phyloP scores from a whole-genome alignment of 768 basidiomycete species.

The Naematelia aurantialba region DNA sequence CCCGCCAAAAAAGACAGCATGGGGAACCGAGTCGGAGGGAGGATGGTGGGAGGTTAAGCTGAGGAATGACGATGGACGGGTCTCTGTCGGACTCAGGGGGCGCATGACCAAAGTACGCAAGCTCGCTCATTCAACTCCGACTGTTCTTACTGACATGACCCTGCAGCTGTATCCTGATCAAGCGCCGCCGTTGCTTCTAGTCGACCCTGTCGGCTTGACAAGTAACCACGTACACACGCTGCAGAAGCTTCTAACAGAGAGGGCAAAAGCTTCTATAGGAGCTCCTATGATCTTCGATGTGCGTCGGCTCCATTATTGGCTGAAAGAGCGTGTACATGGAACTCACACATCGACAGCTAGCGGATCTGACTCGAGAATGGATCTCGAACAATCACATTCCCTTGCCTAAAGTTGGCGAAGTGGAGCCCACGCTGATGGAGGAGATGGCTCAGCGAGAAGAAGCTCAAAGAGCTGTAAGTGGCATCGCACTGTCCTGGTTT shows the following conservation, averaged over 20 bases:
- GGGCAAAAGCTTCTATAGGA: slow-evolving; percentile 32
- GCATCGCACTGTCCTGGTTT: no score
- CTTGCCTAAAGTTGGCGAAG: slow-evolving; percentile 26
- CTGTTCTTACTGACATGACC: background rate
- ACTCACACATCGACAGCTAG: slow-evolving; percentile 18
- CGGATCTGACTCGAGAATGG: slow-evolving; percentile 32
- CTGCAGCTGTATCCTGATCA: slow-evolving; percentile 38
- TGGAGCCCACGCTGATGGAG: slow-evolving; percentile 44
- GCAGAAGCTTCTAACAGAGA: slow-evolving; percentile 26
- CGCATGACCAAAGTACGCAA: slow-evolving; percentile 35
- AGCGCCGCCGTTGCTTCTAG: slow-evolving; percentile 22
- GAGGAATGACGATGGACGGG: slow-evolving; percentile 28
- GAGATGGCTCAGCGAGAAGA: slow-evolving; percentile 44
- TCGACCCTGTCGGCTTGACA: slow-evolving; percentile 31
- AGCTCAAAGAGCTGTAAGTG: slow-evolving; percentile 36
- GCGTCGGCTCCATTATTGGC: slow-evolving; percentile 6
- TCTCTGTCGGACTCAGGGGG: slow-evolving; percentile 35
- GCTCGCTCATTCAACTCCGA: background rate
- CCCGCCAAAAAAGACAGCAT: slow-evolving; percentile 41
- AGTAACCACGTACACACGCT: slow-evolving; percentile 34
- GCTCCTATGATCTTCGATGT: slow-evolving; percentile 43
- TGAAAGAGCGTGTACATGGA: background rate
- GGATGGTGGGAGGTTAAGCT: slow-evolving; percentile 43
- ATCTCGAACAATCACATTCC: slow-evolving; percentile 43
- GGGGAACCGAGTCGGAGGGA: slow-evolving; percentile 38